Base-by-base conservation (phyloP, 1,284 basidiomycete genomes). In the Cutaneotrichosporon daszewskae region DNA sequence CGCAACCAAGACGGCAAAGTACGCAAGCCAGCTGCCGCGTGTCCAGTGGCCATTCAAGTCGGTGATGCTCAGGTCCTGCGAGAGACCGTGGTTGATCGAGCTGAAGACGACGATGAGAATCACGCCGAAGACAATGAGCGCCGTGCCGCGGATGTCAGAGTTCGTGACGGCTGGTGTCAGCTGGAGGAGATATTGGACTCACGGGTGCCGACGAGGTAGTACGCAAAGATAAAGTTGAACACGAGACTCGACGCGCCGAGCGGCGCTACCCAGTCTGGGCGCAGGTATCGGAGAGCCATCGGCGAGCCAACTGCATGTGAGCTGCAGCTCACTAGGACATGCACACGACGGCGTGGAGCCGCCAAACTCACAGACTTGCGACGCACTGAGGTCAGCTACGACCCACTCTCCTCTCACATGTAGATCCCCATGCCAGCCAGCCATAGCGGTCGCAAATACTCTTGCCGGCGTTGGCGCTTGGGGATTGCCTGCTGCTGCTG, bases 1-100 rank as follows among this genome's bases (percentile, higher is more conserved):
- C 37, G 81, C 68, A 5, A 82, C 66, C 78, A 91, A 84, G 68
- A 79, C 66, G 66, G 87, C 79, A 73, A 94, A 89, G 73, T 82
- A 94, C n/a, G 76, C 75, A 10, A 95, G 79, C 90, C 91, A 95
- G 55, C 85, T 82, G 11, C 77, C 73, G 37, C 90, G 79, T 1
- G 79, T 76, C 90, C 90, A 95, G 26, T 94, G 77, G 37, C 76
- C 72, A 16, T 86, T 84, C 34, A 95, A 66, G 62, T 67, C 84
- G 11, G 71, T 66, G 36, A 87, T 80, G 17, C 49, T 55, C 13
- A 73, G 55, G 5, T 59, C 56, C 35, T 66, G 66, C 16, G 59
- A 53, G 1, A 73, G 54, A 6, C 71, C 71, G 39, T 71, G 69
- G 47, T 73, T 73, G 56, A 72, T 72, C n/a, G 57, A 60, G 5